Conservation (phyloP, 768 basidiomycete genomes). For the Rhodotorula sphaerocarpa region DNA sequence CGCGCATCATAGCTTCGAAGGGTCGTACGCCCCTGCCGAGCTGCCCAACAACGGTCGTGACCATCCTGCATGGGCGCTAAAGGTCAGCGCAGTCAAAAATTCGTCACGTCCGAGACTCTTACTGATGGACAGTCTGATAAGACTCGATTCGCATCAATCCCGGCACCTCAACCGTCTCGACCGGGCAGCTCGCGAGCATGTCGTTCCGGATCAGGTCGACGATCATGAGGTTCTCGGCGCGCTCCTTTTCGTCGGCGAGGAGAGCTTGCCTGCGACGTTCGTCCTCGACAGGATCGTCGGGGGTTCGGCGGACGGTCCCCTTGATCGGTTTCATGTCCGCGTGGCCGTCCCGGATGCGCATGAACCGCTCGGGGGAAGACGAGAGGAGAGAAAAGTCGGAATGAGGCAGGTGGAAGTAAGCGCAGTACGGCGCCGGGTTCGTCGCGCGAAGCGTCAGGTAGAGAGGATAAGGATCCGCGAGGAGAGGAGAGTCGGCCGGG, state of each 20-base stretch:
- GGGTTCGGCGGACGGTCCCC: constrained; percentile 60
- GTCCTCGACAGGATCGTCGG: constrained; percentile 49
- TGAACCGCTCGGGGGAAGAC: constrained; percentile 85
- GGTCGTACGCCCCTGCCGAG: constrained; percentile 66
- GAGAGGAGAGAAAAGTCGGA: constrained; percentile 55
- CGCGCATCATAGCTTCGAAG: constrained; percentile 37
- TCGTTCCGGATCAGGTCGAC: constrained; percentile 93
- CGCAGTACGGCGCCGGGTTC: constrained; percentile 85
- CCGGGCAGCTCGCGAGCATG: constrained; percentile 65
- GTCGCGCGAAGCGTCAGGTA: constrained; percentile 53
- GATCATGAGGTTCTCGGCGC: constrained; percentile 97
- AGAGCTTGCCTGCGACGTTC: constrained; percentile 59
- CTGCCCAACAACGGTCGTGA: constrained; percentile 80
- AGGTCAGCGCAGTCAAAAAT: not conserved
- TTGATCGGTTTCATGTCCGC: constrained; percentile 92
- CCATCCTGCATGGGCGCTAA: constrained; percentile 47
- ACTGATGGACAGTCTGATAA: constrained; percentile 86
- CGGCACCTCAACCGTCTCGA: constrained; percentile 69
- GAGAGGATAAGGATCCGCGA: constrained; percentile 39
- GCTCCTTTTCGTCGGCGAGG: constrained; percentile 59
- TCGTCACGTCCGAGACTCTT: not conserved
- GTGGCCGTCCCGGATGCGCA: constrained; percentile 61
- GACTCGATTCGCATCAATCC: constrained; percentile 83
- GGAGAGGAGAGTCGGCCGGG: constrained; percentile 49
- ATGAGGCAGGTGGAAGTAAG: constrained; percentile 47